A percentile compares a stretch with the other conserved stretches of the same genome.
These are phyloP conservation scores for Kalmanozyma brasiliensis DNA, from an alignment of 1,284 basidiomycete genomes.

Conservation along the genomic window DNA sequence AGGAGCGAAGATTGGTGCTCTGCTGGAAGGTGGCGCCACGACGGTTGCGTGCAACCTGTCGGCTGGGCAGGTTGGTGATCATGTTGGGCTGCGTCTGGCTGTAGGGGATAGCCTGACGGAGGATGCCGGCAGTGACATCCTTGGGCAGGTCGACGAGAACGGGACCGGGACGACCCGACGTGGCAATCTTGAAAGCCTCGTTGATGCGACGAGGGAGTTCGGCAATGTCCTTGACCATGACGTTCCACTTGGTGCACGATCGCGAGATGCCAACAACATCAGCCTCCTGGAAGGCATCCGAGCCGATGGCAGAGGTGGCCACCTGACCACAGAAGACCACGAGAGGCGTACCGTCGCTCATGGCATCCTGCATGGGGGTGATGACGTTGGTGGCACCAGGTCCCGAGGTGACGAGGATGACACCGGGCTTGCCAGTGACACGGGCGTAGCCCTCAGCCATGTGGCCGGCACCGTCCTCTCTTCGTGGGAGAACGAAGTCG, in stretches of 20 bases:
- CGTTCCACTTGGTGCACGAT: conserved; percentile 99
- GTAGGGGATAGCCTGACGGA: conserved; percentile 85
- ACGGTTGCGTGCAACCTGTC: conserved; percentile 59
- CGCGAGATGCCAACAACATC: conserved; percentile 95
- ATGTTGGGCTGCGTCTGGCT: conserved; percentile 87
- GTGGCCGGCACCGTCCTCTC: conserved; percentile 97
- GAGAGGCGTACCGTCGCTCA: conserved; percentile 92
- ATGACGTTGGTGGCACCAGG: conserved; percentile 98
- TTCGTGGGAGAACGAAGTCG: conserved; percentile 92
- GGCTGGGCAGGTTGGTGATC: conserved; percentile 58
- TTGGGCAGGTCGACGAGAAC: conserved; percentile 98
- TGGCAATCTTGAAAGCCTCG: conserved; percentile 99
- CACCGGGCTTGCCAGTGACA: conserved; percentile 95
- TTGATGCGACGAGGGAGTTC: conserved; percentile 96
- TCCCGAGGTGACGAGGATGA: conserved; percentile 96
- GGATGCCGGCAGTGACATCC: conserved; percentile 92
- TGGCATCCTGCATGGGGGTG: conserved; percentile 97
- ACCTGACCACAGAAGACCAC: conserved; percentile 98
- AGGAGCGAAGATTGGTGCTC: conserved; percentile 25
- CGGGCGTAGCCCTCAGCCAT: conserved; percentile 99
- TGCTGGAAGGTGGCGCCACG: conserved; percentile 42
- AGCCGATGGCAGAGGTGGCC: conserved; percentile 95
- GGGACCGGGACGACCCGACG: conserved; percentile 93
- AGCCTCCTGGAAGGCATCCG: conserved; percentile 98
- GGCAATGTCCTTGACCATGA: conserved; percentile 97